Evolutionary conservation across 139 green algal genomes (phyloP), one percentile per base, ranked within the genome.

Genomic region (Micractinium sp.): DNA sequence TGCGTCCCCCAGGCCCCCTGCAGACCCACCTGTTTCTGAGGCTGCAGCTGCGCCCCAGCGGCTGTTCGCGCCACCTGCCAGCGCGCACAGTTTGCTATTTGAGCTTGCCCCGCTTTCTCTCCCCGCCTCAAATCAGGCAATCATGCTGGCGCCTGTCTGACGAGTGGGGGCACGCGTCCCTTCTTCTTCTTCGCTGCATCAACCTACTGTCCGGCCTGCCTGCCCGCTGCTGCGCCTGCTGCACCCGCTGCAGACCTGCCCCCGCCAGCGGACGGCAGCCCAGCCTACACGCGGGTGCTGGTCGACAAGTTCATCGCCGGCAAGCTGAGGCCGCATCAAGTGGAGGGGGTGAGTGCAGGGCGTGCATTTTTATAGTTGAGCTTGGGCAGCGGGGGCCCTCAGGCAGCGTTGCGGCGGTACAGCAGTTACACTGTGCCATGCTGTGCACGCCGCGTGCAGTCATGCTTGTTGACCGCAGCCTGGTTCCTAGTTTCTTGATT

Each of bases 271-370:
- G 77, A 90, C 38, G 78, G 78, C 38, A 29, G 69, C 53, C 20
- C 53, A 31, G 13, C 53, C 4, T 90, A 90, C 31, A 4, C 14
- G 4, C 38, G 29, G 56, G 92, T 96, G 67, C 80, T 89, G 41
- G 93, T 96, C 61, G 95, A 95, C 77, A 41, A 89, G 3, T 95
- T 94, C 83, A 90, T 97, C 23, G 92, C 92, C 1, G 85, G 77
- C 84, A 94, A 92, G 88, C 94, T 97, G 73, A 89, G 95, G 33
- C 89, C 90, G 33, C 95, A 97, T 73, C 95, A 97, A 91, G 85
- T 94, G 19, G 96, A 97, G 53, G 96, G 96, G 29, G 95, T 98
- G 71, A 91, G 81, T 18, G 22, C 36, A 84, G 41, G 79, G 41
- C 12, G 16, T 60, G 76, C 19, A 12, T 61, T 16, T 5, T 56